A percentile compares a stretch with the other conserved stretches of the same genome.
Conservation (phyloP, 257 asterid genomes). For the Coffea eugenioides region DNA sequence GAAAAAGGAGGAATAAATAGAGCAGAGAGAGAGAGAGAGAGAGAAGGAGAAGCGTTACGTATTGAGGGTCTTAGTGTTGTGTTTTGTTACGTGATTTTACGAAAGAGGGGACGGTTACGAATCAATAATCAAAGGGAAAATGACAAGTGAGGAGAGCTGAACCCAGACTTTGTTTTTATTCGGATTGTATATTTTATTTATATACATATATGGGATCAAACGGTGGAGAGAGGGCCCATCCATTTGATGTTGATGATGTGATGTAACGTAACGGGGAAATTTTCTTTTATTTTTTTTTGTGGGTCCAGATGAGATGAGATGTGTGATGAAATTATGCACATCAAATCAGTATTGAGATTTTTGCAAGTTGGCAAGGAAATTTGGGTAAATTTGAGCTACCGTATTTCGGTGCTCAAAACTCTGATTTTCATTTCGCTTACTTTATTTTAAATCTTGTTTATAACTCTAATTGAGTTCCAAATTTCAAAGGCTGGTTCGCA, state of each 20-base stretch:
- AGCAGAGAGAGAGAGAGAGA: too few relatives aligned
- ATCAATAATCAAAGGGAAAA: conserved; percentile 4
- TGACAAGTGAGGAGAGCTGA: conserved; percentile 10
- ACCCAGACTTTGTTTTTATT: conserved; percentile 7
- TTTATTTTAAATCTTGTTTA: too few relatives aligned
- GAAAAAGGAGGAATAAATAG: background rate
- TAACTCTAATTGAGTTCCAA: too few relatives aligned
- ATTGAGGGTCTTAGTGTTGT: background rate
- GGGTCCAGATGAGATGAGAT: background rate
- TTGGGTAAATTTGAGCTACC: too few relatives aligned
- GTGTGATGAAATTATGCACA: background rate
- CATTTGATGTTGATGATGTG: background rate
- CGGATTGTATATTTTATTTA: background rate
- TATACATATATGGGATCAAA: conserved; percentile 15
- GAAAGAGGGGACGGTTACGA: conserved; percentile 18
- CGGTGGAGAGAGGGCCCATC: conserved; percentile 24
- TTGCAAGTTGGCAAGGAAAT: too few relatives aligned
- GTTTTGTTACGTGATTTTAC: conserved; percentile 17
- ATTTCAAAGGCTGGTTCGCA: too few relatives aligned
- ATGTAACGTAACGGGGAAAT: background rate
- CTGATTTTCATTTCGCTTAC: too few relatives aligned
- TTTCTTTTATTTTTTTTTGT: background rate
- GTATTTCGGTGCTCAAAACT: too few relatives aligned
- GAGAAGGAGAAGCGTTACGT: background rate
- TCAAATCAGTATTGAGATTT: too few relatives aligned